Conservation (phyloP, 768 basidiomycete genomes). For the Termitomyces sp. region DNA sequence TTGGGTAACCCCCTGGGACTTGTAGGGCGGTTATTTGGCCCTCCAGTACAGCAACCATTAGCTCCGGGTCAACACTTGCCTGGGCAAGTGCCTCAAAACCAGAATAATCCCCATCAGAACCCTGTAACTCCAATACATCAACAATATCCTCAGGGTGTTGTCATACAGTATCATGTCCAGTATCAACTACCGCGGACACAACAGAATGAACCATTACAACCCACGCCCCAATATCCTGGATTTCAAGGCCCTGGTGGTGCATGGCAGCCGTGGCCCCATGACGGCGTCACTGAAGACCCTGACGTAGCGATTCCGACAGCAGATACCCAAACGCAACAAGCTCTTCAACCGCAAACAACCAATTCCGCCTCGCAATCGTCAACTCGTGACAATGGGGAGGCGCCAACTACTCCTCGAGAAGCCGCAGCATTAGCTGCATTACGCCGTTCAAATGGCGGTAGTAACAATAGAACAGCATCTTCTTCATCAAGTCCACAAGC, state of each 20-base stretch:
- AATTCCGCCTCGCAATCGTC: neutral
- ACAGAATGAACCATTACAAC: constrained; percentile 27
- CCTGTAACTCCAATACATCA: constrained; percentile 28
- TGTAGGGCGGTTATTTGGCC: constrained; percentile 51
- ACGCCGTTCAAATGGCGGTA: constrained; percentile 32
- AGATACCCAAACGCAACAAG: constrained; percentile 3
- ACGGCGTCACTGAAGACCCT: constrained; percentile 1
- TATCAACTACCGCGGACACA: constrained; percentile 40
- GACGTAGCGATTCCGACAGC: neutral
- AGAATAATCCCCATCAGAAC: constrained; percentile 20
- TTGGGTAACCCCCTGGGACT: constrained; percentile 47
- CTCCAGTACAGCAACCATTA: constrained; percentile 38
- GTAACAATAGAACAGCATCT: constrained; percentile 9
- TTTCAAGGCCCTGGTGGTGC: constrained; percentile 58
- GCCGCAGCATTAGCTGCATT: constrained; percentile 69
- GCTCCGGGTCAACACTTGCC: constrained; percentile 25
- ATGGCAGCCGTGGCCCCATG: constrained; percentile 58
- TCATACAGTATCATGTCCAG: constrained; percentile 61
- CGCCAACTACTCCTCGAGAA: constrained; percentile 20
- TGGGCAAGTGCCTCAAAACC: constrained; percentile 21
- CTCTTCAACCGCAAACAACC: neutral
- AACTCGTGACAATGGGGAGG: constrained; percentile 5
- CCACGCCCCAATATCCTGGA: constrained; percentile 52
- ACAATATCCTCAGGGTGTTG: constrained; percentile 38
- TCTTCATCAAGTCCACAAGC: neutral